Percentiles rank a stretch among this genome's conserved stretches.
phyloP scores from a whole-genome alignment of 768 basidiomycete genomes.

The Tulasnella sp. region DNA sequence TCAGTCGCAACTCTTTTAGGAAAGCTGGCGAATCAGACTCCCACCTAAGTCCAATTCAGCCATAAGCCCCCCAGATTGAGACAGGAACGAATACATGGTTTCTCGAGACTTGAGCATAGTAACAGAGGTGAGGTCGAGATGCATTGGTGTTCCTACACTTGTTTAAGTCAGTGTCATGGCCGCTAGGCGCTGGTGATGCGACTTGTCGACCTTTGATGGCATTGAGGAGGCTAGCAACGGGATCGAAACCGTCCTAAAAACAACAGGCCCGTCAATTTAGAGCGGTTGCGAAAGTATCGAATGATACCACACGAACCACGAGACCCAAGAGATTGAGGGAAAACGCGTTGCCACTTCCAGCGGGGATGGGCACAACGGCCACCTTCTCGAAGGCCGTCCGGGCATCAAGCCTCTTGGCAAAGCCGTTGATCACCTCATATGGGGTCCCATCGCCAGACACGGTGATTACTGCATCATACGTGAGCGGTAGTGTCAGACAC shows the following conservation, averaged over 20 bases:
- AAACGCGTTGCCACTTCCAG: conserved; percentile 76
- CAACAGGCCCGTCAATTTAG: conserved; percentile 7
- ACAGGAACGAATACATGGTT: conserved; percentile 66
- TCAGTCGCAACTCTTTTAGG: neutral
- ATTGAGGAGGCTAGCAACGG: conserved; percentile 69
- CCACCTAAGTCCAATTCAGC: conserved; percentile 73
- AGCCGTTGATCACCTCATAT: conserved; percentile 81
- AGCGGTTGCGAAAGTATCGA: neutral
- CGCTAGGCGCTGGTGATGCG: neutral
- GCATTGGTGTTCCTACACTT: conserved; percentile 61
- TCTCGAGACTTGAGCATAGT: conserved; percentile 59
- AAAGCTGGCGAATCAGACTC: neutral
- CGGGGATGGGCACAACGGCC: conserved; percentile 74
- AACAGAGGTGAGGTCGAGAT: conserved; percentile 73
- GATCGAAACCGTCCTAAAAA: conserved; percentile 62
- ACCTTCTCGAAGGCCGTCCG: conserved; percentile 54
- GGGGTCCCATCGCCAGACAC: conserved; percentile 83
- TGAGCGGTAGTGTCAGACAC: conserved; percentile 52
- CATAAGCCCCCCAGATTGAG: conserved; percentile 77
- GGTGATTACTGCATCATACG: conserved; percentile 66
- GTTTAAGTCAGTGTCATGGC: neutral
- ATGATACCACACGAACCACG: conserved; percentile 44
- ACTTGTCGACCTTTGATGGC: conserved; percentile 63
- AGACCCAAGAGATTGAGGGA: conserved; percentile 71
- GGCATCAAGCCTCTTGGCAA: conserved; percentile 61